Evolutionary conservation across 2,329 filamentous ascomycete genomes (phyloP).

Genomic region (Teratosphaeriaceae sp.): DNA sequence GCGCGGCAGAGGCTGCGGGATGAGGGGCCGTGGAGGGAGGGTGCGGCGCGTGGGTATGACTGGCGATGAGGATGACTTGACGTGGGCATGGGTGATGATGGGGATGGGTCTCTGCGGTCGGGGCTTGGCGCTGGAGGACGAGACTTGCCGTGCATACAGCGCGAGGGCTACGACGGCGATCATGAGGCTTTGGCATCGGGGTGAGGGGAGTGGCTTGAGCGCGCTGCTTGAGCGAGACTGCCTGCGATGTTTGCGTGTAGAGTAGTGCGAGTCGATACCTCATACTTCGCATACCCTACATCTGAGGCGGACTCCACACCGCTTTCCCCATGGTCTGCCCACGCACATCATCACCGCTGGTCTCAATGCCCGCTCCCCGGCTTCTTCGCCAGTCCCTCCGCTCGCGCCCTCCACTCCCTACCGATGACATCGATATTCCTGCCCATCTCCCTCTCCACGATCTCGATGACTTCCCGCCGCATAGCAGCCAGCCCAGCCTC

Average conservation of each 20-base stretch:
- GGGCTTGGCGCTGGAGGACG: neutral
- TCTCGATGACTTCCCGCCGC: slow-evolving; percentile 52
- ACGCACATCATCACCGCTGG: neutral
- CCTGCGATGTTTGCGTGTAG: no score
- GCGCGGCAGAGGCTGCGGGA: slow-evolving; percentile 2
- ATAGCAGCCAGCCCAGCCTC: no score
- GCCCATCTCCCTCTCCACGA: slow-evolving; percentile 53
- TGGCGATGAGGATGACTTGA: neutral
- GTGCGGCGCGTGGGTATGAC: neutral
- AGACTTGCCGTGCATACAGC: no score
- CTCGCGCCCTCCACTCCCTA: slow-evolving; percentile 46
- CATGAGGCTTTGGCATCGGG: neutral
- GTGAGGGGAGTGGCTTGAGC: no score
- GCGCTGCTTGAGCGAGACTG: no score
- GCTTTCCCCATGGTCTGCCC: no score
- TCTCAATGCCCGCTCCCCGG: slow-evolving; percentile 38
- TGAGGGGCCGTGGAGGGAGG: neutral
- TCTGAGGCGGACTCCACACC: neutral
- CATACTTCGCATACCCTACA: neutral
- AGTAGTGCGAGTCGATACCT: no score
- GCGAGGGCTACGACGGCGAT: neutral
- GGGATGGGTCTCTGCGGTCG: neutral
- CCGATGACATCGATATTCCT: slow-evolving; percentile 39
- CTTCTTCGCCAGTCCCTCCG: slow-evolving; percentile 41
- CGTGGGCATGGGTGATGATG: neutral